Percentiles rank a stretch among this genome's conserved stretches.
These are phyloP conservation scores for Rhizopogon rudus DNA, from an alignment of 768 basidiomycete species.

Conservation along the genomic window DNA sequence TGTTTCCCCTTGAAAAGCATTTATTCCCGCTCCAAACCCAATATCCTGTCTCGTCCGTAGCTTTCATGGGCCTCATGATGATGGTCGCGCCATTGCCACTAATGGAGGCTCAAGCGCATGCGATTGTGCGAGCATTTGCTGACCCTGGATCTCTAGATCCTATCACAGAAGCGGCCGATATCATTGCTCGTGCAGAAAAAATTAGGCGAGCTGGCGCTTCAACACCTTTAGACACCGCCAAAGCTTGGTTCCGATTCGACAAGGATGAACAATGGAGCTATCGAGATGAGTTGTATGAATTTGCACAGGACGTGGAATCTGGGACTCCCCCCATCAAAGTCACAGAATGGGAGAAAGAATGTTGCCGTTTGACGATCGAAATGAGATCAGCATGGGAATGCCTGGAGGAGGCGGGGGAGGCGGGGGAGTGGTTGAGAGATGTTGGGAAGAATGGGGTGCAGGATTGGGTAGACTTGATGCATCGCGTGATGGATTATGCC, in stretches of 20 bases:
- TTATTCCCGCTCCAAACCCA: conserved; percentile 46
- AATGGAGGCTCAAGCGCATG: conserved; percentile 71
- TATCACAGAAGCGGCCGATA: conserved; percentile 38
- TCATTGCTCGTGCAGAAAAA: conserved; percentile 24
- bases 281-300: conserved; percentile 46
- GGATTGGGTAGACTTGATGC: conserved; percentile 58
- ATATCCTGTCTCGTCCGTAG: conserved; percentile 47
- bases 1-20: conserved; percentile 44
- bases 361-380: too few relatives aligned
- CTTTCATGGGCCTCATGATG: conserved; percentile 59
- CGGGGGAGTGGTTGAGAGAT: conserved; percentile 52
- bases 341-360: conserved; percentile 48
- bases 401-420: conserved; percentile 51
- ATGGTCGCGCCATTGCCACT: conserved; percentile 70
- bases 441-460: conserved; percentile 54
- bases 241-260: conserved; percentile 27
- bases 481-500: conserved; percentile 26
- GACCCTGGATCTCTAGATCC: conserved; percentile 46
- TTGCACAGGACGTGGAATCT: conserved; percentile 7
- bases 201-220: too few relatives aligned
- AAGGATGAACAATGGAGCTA: conserved; percentile 61
- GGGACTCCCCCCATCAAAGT: conserved; percentile 13
- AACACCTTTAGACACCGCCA: too few relatives aligned
- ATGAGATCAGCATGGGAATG: conserved; percentile 54
- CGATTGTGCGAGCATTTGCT: conserved; percentile 50